Percentiles rank a stretch among this genome's conserved stretches.
These are phyloP conservation scores for Wickerhamiella vanderwaltii DNA, from an alignment of 805 yeast genomes.

Conservation along the genomic window DNA sequence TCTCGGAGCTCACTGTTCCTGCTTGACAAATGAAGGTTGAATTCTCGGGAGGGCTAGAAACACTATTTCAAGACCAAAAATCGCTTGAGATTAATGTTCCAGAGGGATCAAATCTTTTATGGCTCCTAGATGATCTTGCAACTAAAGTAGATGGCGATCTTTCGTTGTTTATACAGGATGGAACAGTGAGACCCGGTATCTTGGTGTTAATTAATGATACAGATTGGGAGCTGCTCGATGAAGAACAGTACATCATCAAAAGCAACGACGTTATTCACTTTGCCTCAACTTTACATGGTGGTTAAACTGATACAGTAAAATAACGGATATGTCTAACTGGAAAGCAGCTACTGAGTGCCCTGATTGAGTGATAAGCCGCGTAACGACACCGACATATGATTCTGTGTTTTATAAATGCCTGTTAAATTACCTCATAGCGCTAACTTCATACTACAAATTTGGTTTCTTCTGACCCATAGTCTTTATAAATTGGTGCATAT, in stretches of 20 bases:
- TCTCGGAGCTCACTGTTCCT: too few species aligned
- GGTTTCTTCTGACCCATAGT: too few species aligned
- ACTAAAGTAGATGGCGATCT: conserved; percentile 44
- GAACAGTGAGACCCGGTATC: conserved; percentile 73
- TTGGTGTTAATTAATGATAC: conserved; percentile 83
- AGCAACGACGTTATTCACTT: conserved; percentile 69
- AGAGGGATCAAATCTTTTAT: conserved; percentile 32
- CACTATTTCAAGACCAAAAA: conserved; percentile 50
- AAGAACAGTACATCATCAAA: conserved; percentile 66
- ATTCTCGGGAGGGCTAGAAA: conserved; percentile 69
- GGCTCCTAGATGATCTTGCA: conserved; percentile 45
- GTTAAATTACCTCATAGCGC: too few species aligned
- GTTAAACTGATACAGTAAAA: too few species aligned
- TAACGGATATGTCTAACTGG: too few species aligned
- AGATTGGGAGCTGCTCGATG: conserved; percentile 94
- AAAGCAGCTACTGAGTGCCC: too few species aligned
- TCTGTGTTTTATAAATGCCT: too few species aligned
- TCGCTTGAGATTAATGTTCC: conserved; percentile 39
- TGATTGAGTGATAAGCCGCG: too few species aligned
- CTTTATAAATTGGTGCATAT: too few species aligned
- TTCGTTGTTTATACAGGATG: conserved; percentile 72
- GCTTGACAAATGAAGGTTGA: conserved; percentile 24
- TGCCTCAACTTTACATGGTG: conserved; percentile 92
- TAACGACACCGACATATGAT: too few species aligned
- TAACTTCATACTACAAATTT: too few species aligned